These are phyloP conservation scores for Nadsonia starkeyi-henricii DNA, from an alignment of 1,139 yeast species.

Conservation along the genomic window DNA sequence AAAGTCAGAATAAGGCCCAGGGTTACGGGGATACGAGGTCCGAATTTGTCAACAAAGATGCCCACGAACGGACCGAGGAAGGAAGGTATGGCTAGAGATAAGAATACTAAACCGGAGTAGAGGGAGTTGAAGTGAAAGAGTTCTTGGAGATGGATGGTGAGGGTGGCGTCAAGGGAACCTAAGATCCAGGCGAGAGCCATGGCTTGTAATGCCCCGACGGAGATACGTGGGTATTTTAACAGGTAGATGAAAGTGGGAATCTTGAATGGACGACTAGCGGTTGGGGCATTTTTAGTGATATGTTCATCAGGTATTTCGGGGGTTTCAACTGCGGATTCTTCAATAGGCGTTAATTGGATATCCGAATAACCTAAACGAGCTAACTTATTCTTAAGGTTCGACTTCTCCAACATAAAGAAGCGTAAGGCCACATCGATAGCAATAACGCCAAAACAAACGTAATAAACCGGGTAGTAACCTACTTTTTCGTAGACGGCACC, in stretches of 20 bases:
- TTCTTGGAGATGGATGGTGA: constrained; percentile 21
- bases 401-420: constrained; percentile 20
- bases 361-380: too few species aligned
- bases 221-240: constrained; percentile 14
- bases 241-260: constrained; percentile 15
- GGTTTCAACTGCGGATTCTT: too few species aligned
- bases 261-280: constrained; percentile 2
- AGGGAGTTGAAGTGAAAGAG: constrained; percentile 21
- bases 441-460: constrained; percentile 21
- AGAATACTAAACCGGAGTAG: constrained; percentile 21
- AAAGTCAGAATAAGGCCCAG: constrained; percentile 16
- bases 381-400: not conserved
- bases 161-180: constrained; percentile 22
- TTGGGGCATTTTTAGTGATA: constrained; percentile 1
- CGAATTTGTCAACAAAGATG: constrained; percentile 18
- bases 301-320: too few species aligned
- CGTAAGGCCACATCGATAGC: constrained; percentile 22
- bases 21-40: constrained; percentile 19
- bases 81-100: constrained; percentile 23
- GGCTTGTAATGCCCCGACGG: constrained; percentile 17
- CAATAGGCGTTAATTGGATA: too few species aligned
- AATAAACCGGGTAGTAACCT: constrained; percentile 25
- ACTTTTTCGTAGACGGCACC: constrained; percentile 23
- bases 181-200: constrained; percentile 21
- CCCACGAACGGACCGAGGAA: constrained; percentile 24